Evolutionary conservation across 371 early-diverging fungal species (phyloP).

Genomic region (Nematocida sp.): DNA sequence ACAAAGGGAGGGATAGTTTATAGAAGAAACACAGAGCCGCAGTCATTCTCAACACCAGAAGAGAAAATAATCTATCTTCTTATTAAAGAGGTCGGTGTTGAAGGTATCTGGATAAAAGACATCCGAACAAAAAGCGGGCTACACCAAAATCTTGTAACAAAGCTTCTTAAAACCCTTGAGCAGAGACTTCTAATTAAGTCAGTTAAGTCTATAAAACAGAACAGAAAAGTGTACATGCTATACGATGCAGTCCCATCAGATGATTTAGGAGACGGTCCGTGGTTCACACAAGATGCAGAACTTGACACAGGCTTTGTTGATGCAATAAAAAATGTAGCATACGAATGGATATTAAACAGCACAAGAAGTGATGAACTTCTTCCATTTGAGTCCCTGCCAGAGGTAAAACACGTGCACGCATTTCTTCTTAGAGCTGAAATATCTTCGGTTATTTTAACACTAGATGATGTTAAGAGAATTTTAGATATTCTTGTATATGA

Average conservation of each 20-base stretch:
- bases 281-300: conserved; percentile 86
- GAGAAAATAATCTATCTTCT: conserved; percentile 65
- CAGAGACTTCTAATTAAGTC: conserved; percentile 79
- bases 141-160: conserved; percentile 77
- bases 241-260: conserved; percentile 79
- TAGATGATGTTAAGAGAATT: conserved; percentile 76
- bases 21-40: conserved; percentile 30
- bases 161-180: conserved; percentile 79
- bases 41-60: conserved; percentile 51
- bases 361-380: conserved; percentile 68
- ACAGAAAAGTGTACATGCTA: conserved; percentile 85
- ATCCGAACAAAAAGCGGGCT: conserved; percentile 80
- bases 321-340: conserved; percentile 75
- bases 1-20: conserved; percentile 59
- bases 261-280: conserved; percentile 89
- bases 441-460: conserved; percentile 72
- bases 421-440: conserved; percentile 60
- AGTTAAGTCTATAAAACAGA: conserved; percentile 81
- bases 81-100: conserved; percentile 56
- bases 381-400: conserved; percentile 52
- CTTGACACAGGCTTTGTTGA: conserved; percentile 88
- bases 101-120: conserved; percentile 80
- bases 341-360: conserved; percentile 75
- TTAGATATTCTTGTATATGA: conserved; percentile 83
- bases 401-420: conserved; percentile 47